These are phyloP conservation scores for Incumbomyces lentus DNA, from an alignment of 2,329 filamentous ascomycete species.

Conservation along the genomic window DNA sequence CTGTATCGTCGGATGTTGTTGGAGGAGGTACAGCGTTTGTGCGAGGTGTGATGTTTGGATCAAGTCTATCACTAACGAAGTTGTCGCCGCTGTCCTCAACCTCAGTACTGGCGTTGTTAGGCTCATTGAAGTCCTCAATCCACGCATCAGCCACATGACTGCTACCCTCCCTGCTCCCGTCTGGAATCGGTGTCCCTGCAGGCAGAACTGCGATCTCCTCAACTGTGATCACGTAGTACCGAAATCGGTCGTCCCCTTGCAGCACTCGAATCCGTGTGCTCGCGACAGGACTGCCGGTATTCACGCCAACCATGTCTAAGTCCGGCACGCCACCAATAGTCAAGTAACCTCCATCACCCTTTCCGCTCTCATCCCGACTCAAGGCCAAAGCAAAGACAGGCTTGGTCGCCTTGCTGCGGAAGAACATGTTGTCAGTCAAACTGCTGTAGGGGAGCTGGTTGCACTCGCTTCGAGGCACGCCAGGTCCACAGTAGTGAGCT, in stretches of 20 bases:
- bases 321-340: slow-evolving; percentile 35
- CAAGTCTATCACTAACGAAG: background rate
- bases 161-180: background rate
- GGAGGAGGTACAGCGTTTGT: background rate
- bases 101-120: slow-evolving; percentile 1
- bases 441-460: slow-evolving; percentile 2
- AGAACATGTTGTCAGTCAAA: slow-evolving; percentile 18
- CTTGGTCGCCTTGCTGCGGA: slow-evolving; percentile 30
- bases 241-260: background rate
- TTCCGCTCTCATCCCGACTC: slow-evolving; percentile 34
- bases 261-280: slow-evolving; percentile 27
- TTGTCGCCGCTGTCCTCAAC: slow-evolving; percentile 2
- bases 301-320: slow-evolving; percentile 20
- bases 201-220: background rate
- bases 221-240: slow-evolving; percentile 5
- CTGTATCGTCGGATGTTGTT: background rate
- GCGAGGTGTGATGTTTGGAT: background rate
- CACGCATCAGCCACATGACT: slow-evolving; percentile 1
- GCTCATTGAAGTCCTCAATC: background rate
- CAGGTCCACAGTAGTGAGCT: background rate
- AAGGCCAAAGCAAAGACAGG: slow-evolving; percentile 43
- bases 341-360: slow-evolving; percentile 36
- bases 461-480: background rate
- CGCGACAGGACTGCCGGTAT: slow-evolving; percentile 24
- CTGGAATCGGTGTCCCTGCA: background rate